A percentile compares a stretch with the other conserved stretches of the same genome.
phyloP scores from a whole-genome alignment of 164 flowering plant genomes.

The Vitis labrusca region DNA sequence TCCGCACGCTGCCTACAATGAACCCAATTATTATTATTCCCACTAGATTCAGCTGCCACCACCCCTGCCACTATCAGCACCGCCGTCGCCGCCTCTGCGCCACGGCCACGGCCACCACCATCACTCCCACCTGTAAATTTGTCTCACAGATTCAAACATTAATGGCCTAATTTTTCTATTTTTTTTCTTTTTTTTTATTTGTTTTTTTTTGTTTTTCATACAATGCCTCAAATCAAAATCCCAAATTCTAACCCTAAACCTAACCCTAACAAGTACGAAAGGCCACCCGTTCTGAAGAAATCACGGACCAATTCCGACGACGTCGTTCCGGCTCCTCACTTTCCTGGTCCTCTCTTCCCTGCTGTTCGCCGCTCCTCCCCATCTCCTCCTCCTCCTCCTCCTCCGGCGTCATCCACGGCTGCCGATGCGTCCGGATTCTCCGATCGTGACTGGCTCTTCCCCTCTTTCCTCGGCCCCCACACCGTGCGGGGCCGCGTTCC shows the following conservation, averaged over 20 bases:
- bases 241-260: constrained; percentile 7
- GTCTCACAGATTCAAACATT: no score
- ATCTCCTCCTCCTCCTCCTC: constrained; percentile 19
- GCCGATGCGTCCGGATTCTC: constrained; percentile 11
- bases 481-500: constrained; percentile 32
- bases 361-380: constrained; percentile 47
- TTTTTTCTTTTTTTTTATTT: not conserved
- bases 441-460: constrained; percentile 71
- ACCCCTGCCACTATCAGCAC: no score
- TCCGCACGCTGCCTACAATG: no score
- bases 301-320: constrained; percentile 39
- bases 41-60: no score
- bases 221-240: constrained; percentile 5
- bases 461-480: constrained; percentile 67
- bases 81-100: no score
- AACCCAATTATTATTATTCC: no score
- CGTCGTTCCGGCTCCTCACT: constrained; percentile 19
- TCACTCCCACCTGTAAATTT: no score
- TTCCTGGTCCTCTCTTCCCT: constrained; percentile 43
- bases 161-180: not conserved
- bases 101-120: no score
- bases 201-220: not conserved
- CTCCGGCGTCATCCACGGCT: constrained; percentile 12
- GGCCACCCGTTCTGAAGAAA: constrained; percentile 51
- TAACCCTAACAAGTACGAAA: constrained; percentile 18